A percentile compares a stretch with the other conserved stretches of the same genome.
Evolutionary conservation across 805 yeast species (phyloP).

Genomic region (Starmerella tilneyi): DNA sequence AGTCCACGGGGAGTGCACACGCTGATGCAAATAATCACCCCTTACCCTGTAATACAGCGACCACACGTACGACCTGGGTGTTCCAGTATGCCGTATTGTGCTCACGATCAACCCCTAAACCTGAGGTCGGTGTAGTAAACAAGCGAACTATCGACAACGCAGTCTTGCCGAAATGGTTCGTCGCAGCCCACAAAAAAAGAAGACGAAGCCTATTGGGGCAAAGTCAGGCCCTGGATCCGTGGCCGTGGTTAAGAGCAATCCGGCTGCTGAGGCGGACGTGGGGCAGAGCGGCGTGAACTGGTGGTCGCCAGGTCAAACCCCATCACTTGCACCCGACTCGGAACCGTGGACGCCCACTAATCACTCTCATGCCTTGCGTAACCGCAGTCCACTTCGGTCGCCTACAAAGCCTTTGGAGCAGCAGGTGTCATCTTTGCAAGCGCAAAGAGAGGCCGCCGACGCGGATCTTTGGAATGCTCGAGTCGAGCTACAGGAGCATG

Average conservation of each 20-base stretch:
- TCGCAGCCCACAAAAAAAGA: slow-evolving; percentile 4
- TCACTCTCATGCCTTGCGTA: no score
- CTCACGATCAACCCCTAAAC: no score
- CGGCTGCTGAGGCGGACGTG: not conserved
- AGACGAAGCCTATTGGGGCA: not conserved
- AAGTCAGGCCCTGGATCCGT: not conserved
- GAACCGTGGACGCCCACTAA: slow-evolving; percentile 19
- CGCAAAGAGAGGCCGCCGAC: slow-evolving; percentile 25
- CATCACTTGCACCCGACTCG: not conserved
- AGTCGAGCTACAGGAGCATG: slow-evolving; percentile 29
- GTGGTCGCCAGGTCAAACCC: not conserved
- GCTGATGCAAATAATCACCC: no score
- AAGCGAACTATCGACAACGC: no score
- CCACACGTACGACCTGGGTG: no score
- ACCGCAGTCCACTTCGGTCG: slow-evolving; percentile 3
- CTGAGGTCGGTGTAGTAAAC: no score
- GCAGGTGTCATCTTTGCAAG: slow-evolving; percentile 14
- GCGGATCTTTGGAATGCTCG: slow-evolving; percentile 35
- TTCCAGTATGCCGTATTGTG: no score
- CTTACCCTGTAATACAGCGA: no score
- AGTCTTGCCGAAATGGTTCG: not conserved
- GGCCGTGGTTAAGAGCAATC: not conserved
- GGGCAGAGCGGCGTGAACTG: slow-evolving; percentile 2
- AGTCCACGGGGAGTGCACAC: no score
- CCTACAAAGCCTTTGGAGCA: slow-evolving; percentile 8